These are phyloP conservation scores for Beta corolliflora DNA, from an alignment of 179 eudicot genomes.

Conservation along the genomic window DNA sequence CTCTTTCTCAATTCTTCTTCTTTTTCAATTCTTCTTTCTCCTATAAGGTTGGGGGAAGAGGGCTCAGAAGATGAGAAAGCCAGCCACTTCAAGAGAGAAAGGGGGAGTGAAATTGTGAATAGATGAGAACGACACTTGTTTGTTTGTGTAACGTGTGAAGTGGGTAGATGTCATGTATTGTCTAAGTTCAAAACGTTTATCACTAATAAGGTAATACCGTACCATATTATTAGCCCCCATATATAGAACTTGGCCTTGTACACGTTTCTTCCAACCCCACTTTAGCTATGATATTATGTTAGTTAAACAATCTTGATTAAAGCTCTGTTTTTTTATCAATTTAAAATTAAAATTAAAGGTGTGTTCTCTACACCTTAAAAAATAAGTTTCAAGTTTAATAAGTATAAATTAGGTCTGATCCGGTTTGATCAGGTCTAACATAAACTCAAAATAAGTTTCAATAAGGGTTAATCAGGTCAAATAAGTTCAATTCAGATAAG, in stretches of 20 bases:
- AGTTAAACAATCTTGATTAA: no score
- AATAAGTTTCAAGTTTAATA: no score
- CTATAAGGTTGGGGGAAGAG: not conserved
- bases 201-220: not conserved
- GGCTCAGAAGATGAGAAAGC: constrained; percentile 16
- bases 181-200: not conserved
- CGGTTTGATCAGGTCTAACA: no score
- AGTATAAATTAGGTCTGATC: no score
- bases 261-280: not conserved
- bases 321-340: no score
- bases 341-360: no score
- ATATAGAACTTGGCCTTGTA: not conserved
- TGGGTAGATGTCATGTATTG: not conserved
- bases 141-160: constrained; percentile 11
- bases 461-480: no score
- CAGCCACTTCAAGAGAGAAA: constrained; percentile 12
- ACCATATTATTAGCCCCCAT: not conserved
- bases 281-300: not conserved
- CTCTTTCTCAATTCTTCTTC: not conserved
- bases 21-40: not conserved
- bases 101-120: not conserved
- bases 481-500: no score
- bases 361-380: no score
- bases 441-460: no score
- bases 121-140: constrained; percentile 21